Evolutionary conservation across 2,329 filamentous ascomycete species (phyloP), one percentile per base, ranked within the genome.

Genomic region (Aspergillus unguis): DNA sequence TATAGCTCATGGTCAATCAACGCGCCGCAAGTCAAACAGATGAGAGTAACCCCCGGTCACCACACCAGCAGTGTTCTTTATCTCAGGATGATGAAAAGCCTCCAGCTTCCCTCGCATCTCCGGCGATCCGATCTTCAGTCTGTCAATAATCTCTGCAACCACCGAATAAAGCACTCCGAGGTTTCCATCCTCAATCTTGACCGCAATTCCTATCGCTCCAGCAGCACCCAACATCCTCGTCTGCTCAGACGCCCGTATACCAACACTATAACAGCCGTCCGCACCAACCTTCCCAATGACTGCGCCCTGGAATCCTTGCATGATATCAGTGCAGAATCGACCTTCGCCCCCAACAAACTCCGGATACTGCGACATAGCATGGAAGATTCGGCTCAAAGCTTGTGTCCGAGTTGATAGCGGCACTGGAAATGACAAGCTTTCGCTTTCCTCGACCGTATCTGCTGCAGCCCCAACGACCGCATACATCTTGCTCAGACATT

Each of bases 151-250:
- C 55, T 80, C 77, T 3, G 63, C 54, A 1, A 77, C 66, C 0
- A 68, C 76, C 0, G 74, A 67, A 48, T 79, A 77, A 2, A 80
- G 62, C 1, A 77, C 70, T 4, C 65, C 66, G 1, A 75, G 54
- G 53, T 67, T 79, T 0, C 78, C 77, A 41, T 80, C 78, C 50
- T 79, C 77, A 6, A 80, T 69, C 56, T 80, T 80, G 9, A 77
- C 71, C 0, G 76, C 67, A 8, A 80, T 74, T 0, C 76, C 50
- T 3, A 80, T 44, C 0, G 69, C 65, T 4, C 71, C 73, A 1
- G 66, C 47, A 0, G 66, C 69, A 0, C 75, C 72, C 3, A 77
- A 62, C 1, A 49, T 55, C n/a, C 50, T 58, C 0, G 75, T 76
- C 23, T 67, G 56, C 27, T 71, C 63, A 1, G 70, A 73, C 6